Percentiles rank a stretch among this genome's conserved stretches.
Evolutionary conservation across 2,329 filamentous ascomycete species (phyloP).

Genomic region (Fusarium equiseti): DNA sequence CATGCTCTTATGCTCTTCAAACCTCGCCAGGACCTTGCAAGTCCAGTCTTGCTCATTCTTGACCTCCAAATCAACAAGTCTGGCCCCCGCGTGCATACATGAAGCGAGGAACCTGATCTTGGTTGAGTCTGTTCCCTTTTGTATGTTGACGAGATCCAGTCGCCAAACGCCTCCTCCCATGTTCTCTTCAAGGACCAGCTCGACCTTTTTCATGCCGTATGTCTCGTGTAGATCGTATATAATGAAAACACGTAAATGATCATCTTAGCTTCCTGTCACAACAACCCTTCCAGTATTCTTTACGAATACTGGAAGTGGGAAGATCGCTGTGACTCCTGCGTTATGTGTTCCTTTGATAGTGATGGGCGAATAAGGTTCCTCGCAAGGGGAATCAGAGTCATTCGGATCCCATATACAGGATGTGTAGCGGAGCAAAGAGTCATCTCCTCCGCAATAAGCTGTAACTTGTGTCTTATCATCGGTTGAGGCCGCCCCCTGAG

Average conservation of each 20-base stretch:
- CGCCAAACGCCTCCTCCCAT: constrained; percentile 91
- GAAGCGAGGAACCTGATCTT: constrained; percentile 76
- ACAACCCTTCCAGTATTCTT: constrained; percentile 67
- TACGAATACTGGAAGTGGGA: constrained; percentile 69
- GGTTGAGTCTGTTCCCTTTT: constrained; percentile 44
- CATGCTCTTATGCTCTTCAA: constrained; percentile 92
- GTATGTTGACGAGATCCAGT: constrained; percentile 69
- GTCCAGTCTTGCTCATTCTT: constrained; percentile 61
- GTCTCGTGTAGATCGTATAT: constrained; percentile 57
- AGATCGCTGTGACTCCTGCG: constrained; percentile 89
- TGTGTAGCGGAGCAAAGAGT: constrained; percentile 69
- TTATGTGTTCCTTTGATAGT: constrained; percentile 67
- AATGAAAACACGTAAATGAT: constrained; percentile 77
- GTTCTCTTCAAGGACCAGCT: constrained; percentile 71
- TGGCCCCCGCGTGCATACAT: constrained; percentile 91
- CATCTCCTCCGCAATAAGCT: constrained; percentile 80
- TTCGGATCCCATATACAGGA: constrained; percentile 48
- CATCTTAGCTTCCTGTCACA: constrained; percentile 93
- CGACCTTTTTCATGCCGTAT: constrained; percentile 57
- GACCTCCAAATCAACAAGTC: constrained; percentile 67
- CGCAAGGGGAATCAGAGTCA: constrained; percentile 19
- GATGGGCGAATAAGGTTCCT: constrained; percentile 46
- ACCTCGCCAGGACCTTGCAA: constrained; percentile 75
- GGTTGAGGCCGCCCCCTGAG: constrained; percentile 48
- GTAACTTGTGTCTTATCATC: constrained; percentile 51